These are phyloP conservation scores for Sporisorium scitamineum DNA, from an alignment of 1,284 basidiomycete genomes.

Conservation along the genomic window DNA sequence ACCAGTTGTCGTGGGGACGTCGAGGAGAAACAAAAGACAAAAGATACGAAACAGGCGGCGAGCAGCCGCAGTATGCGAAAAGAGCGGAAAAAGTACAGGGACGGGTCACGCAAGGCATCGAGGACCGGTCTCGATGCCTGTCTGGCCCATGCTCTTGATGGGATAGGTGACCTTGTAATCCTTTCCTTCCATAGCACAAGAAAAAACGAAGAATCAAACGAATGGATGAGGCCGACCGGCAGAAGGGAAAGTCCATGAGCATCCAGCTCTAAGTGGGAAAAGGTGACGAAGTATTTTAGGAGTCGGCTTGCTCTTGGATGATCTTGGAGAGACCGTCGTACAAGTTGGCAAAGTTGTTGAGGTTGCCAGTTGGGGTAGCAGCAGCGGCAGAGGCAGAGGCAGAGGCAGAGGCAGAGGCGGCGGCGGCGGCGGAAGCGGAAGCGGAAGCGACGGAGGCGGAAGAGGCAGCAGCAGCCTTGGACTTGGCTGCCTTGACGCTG, in stretches of 20 bases:
- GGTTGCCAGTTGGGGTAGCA: slow-evolving; percentile 54
- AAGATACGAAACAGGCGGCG: slow-evolving; percentile 5
- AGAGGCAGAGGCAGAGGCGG: slow-evolving; percentile 18
- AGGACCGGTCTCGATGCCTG: slow-evolving; percentile 28
- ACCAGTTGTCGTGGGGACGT: slow-evolving; percentile 42
- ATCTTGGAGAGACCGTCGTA: slow-evolving; percentile 64
- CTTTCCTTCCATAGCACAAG: slow-evolving; percentile 26
- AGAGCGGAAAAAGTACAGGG: slow-evolving; percentile 10
- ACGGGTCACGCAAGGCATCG: slow-evolving; percentile 7
- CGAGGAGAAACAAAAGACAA: slow-evolving; percentile 10
- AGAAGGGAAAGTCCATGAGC: slow-evolving; percentile 33
- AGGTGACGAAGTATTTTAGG: background rate
- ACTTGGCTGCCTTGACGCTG: slow-evolving; percentile 39
- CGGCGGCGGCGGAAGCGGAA: slow-evolving; percentile 27
- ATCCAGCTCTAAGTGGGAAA: slow-evolving; percentile 8
- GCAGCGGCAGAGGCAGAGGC: slow-evolving; percentile 36
- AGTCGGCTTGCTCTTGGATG: slow-evolving; percentile 51
- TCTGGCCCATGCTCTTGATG: background rate
- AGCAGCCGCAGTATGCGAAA: background rate
- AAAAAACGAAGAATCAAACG: slow-evolving; percentile 5
- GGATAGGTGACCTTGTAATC: slow-evolving; percentile 13
- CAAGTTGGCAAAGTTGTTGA: slow-evolving; percentile 63
- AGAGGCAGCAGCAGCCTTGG: slow-evolving; percentile 25
- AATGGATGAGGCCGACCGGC: slow-evolving; percentile 24
- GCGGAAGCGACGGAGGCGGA: no score